Conservation (phyloP, 1,284 basidiomycete genomes). For the Entoloma clypeatum region DNA sequence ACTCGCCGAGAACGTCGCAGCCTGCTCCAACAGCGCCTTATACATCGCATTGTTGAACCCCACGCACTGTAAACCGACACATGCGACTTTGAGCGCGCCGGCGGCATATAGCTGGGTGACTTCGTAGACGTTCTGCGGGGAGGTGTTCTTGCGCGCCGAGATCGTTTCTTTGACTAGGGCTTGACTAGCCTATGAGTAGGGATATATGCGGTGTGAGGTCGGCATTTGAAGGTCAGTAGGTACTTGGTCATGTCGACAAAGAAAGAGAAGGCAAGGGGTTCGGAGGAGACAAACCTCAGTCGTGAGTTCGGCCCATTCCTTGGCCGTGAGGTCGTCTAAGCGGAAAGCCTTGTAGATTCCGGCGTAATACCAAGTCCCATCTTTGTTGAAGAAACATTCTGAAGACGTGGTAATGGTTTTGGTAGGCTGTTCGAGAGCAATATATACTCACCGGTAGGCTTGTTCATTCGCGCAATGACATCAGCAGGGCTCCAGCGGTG, state of each 20-base stretch:
- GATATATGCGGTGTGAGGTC: conserved; percentile 5
- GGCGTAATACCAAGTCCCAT: conserved; percentile 76
- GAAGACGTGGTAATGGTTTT: conserved; percentile 5
- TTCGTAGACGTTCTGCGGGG: conserved; percentile 73
- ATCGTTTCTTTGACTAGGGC: conserved; percentile 68
- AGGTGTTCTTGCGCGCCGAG: conserved; percentile 63
- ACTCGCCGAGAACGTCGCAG: conserved; percentile 44
- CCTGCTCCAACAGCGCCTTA: conserved; percentile 58
- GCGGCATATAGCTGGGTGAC: conserved; percentile 63
- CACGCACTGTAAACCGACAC: conserved; percentile 68
- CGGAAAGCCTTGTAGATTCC: conserved; percentile 66
- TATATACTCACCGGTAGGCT: conserved; percentile 51
- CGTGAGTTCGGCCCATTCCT: conserved; percentile 66
- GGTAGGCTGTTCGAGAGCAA: not conserved
- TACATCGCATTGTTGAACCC: conserved; percentile 67
- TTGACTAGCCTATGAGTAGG: conserved; percentile 48
- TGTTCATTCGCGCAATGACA: conserved; percentile 50
- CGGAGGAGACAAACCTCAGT: conserved; percentile 44
- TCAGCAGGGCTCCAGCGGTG: conserved; percentile 67
- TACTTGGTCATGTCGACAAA: conserved; percentile 1
- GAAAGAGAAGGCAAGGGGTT: conserved; percentile 2
- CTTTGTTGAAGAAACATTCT: conserved; percentile 78
- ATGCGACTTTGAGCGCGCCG: conserved; percentile 67
- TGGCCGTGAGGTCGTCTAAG: conserved; percentile 57
- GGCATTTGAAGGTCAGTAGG: too few species aligned